Evolutionary conservation across 73 alveolate genomes (phyloP).

Genomic region (Breviolum minutum): DNA sequence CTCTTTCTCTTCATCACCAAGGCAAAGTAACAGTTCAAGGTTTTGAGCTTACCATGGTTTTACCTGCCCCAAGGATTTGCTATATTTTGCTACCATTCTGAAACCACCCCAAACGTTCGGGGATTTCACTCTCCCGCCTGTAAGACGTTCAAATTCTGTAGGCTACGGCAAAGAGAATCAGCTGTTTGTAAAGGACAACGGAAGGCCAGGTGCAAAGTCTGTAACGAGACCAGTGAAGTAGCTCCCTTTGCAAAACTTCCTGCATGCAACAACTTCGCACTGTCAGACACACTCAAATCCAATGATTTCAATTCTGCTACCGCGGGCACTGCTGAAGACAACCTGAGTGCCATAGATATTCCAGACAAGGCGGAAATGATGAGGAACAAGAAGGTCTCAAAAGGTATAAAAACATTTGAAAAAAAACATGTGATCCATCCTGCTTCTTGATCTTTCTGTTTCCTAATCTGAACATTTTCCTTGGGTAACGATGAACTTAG

Average conservation of each 20-base stretch:
- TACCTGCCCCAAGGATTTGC: too few species aligned
- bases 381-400: not conserved
- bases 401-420: not conserved
- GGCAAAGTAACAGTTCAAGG: too few species aligned
- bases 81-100: too few species aligned
- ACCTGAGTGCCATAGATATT: not conserved
- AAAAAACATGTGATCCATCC: not conserved
- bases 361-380: too few species aligned
- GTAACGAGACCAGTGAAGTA: not conserved
- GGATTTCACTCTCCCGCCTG: conserved; percentile 4
- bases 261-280: conserved; percentile 11
- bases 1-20: too few species aligned
- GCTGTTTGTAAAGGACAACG: not conserved
- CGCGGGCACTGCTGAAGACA: not conserved
- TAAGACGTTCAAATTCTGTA: not conserved
- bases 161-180: not conserved
- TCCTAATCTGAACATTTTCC: too few species aligned
- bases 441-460: too few species aligned
- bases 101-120: too few species aligned
- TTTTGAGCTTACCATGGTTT: too few species aligned
- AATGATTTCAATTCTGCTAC: not conserved
- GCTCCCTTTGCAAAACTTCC: not conserved
- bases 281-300: conserved; percentile 8
- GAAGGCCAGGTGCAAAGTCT: not conserved
- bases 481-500: too few species aligned